A percentile compares a stretch with the other conserved stretches of the same genome.
phyloP scores from a whole-genome alignment of 495 filamentous ascomycete genomes.

The Penicillium pancosmium region DNA sequence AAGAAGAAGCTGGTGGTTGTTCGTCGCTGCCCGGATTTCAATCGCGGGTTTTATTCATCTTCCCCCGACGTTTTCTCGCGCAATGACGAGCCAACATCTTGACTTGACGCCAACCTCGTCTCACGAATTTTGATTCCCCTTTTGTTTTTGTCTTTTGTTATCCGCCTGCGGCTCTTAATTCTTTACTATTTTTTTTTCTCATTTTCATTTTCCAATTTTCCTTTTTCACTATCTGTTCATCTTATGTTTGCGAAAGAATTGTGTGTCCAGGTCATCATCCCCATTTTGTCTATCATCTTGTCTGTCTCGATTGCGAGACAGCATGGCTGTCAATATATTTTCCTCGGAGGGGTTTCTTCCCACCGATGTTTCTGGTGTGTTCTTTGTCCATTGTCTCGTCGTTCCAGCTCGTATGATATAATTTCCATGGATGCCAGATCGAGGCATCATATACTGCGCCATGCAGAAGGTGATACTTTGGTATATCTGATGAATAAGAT shows the following conservation, averaged over 20 bases:
- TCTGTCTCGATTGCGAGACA: conserved; percentile 25
- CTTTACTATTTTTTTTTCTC: no score
- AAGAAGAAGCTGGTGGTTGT: conserved; percentile 2
- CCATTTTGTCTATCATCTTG: conserved; percentile 27
- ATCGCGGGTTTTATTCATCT: conserved; percentile 1
- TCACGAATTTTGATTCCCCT: conserved; percentile 53
- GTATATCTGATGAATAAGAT: background rate
- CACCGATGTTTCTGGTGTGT: conserved; percentile 8
- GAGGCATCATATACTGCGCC: background rate
- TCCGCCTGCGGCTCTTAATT: conserved; percentile 19
- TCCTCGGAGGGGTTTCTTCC: conserved; percentile 22
- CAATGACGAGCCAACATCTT: conserved; percentile 29
- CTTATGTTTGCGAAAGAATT: conserved; percentile 26
- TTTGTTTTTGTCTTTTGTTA: conserved; percentile 40
- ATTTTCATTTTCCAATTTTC: conserved; percentile 13
- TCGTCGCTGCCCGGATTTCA: background rate
- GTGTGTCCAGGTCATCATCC: conserved; percentile 16
- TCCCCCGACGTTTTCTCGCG: conserved; percentile 26
- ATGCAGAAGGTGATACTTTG: background rate
- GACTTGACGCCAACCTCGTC: conserved; percentile 48
- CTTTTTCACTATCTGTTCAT: conserved; percentile 13
- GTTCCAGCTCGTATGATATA: background rate
- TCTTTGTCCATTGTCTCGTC: background rate
- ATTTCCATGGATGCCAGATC: background rate
- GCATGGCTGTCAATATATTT: conserved; percentile 36